Conservation (phyloP, 208 protist species). For the Leishmania braziliensis region DNA sequence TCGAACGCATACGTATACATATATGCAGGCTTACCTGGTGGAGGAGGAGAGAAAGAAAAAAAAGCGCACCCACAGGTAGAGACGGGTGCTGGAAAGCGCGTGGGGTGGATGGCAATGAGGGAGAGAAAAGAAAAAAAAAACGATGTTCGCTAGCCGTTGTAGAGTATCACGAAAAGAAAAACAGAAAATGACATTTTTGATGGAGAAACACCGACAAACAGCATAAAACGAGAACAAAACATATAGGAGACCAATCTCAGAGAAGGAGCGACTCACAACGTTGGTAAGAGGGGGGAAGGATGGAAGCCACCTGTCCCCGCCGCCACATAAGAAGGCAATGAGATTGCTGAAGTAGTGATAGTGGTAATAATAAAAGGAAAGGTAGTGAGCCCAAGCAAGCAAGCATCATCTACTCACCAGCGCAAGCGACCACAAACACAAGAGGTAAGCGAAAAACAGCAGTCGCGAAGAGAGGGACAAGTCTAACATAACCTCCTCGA, state of each 20-base stretch:
- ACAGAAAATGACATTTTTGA: neutral
- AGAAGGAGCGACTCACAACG: neutral
- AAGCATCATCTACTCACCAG: neutral
- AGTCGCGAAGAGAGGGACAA: neutral
- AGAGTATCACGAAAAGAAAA: neutral
- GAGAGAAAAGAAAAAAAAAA: conserved; percentile 3
- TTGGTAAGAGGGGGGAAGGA: neutral
- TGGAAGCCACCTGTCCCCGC: neutral
- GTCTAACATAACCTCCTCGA: neutral
- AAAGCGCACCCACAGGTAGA: neutral
- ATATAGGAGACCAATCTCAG: neutral
- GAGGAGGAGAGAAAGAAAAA: neutral
- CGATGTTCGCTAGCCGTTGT: neutral
- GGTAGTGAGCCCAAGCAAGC: neutral
- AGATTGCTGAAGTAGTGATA: neutral
- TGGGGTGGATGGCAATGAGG: neutral
- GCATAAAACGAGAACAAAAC: neutral
- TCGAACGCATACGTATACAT: neutral
- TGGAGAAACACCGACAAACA: neutral
- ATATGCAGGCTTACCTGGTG: neutral
- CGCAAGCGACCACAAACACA: neutral
- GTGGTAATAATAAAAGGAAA: neutral
- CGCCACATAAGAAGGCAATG: neutral
- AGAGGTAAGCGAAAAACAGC: neutral
- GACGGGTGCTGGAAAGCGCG: neutral